Base-by-base conservation (phyloP, 2,329 filamentous ascomycete genomes). In the Coleophoma eucalyptorum region DNA sequence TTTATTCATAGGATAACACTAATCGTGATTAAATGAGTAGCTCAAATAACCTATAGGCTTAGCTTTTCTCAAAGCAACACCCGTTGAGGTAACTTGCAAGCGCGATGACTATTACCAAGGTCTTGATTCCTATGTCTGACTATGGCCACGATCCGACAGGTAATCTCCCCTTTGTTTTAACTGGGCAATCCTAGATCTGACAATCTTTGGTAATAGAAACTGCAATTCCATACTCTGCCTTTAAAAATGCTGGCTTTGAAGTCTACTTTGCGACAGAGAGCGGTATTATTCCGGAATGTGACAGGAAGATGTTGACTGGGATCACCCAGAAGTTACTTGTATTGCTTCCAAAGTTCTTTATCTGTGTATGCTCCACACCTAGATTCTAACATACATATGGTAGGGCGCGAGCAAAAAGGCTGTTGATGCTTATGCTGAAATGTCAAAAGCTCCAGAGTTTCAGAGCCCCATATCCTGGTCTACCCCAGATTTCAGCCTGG, bases 331-430 rank as follows among this genome's bases (percentile, higher is more conserved):
- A 72, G 53, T 55, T 80, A 5, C 69, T 80, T 12, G 77, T 78
- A 68, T n/a, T n/a, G n/a, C n/a, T n/a, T n/a, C n/a, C n/a, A n/a
- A n/a, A n/a, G n/a, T n/a, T n/a, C n/a, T n/a, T n/a, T n/a, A n/a
- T n/a, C n/a, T n/a, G n/a, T n/a, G n/a, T n/a, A n/a, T n/a, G n/a
- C n/a, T n/a, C n/a, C n/a, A n/a, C n/a, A n/a, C n/a, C n/a, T n/a
- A n/a, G n/a, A n/a, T n/a, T n/a, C n/a, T n/a, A n/a, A n/a, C 78
- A 13, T 81, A 78, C 53, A 81, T 83, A 69, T 81, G 83, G 60
- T 53, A 75, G 71, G 76, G 77, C 46, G 76, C 77, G 13, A 71
- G 62, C 10, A 66, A 66, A 52, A 55, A 65, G 15, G 70, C 69
- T 5, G 56, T 76, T 16, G 58, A 63, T 19, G 62, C 67, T 41